Conservation (phyloP, 768 basidiomycete species). For the Coprinopsis sp. region DNA sequence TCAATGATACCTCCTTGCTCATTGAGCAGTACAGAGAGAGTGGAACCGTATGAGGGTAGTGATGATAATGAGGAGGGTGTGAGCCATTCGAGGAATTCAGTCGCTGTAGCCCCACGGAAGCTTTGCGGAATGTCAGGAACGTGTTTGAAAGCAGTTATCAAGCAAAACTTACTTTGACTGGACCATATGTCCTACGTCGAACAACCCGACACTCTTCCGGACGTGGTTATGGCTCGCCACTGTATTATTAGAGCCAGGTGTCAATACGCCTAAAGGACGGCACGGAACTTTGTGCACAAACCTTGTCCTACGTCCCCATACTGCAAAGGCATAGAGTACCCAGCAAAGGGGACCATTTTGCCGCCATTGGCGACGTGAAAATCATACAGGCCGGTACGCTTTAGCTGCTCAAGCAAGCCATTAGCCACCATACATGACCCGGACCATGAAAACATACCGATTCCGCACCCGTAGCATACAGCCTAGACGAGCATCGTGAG, state of each 20-base stretch:
- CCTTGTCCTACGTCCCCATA: constrained; percentile 84
- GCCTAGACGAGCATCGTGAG: constrained; percentile 6
- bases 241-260: constrained; percentile 26
- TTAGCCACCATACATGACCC: not conserved
- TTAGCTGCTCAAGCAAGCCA: constrained; percentile 26
- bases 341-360: constrained; percentile 96
- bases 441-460: constrained; percentile 11
- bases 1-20: constrained; percentile 92
- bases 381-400: constrained; percentile 78
- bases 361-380: constrained; percentile 81
- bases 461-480: constrained; percentile 20
- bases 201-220: constrained; percentile 75
- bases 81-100: constrained; percentile 82
- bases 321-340: constrained; percentile 88
- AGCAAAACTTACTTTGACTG: constrained; percentile 67
- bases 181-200: constrained; percentile 99
- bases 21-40: constrained; percentile 87
- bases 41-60: constrained; percentile 70
- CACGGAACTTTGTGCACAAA: constrained; percentile 23
- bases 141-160: not conserved
- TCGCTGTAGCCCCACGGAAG: constrained; percentile 75
- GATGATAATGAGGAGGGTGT: constrained; percentile 77
- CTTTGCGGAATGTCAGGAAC: constrained; percentile 33
- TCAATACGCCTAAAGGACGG: constrained; percentile 6
- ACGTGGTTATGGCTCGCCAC: constrained; percentile 91